Conservation (phyloP, 208 protist species). For the Blechomonas ayalai region DNA sequence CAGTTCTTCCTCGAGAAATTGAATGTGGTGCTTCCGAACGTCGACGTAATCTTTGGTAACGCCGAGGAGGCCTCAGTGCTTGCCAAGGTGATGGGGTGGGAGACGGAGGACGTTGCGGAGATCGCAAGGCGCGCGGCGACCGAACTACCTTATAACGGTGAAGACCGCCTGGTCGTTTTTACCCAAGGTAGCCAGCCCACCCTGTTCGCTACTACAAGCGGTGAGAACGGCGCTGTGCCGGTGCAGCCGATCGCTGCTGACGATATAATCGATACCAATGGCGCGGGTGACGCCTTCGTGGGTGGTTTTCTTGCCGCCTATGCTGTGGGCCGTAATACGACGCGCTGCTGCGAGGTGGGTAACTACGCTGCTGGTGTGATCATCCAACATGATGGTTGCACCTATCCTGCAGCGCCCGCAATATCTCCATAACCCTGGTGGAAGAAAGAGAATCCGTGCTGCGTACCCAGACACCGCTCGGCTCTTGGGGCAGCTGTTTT, state of each 20-base stretch:
- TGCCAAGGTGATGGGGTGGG: constrained; percentile 70
- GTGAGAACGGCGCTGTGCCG: constrained; percentile 20
- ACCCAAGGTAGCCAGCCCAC: constrained; percentile 91
- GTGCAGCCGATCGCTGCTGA: constrained; percentile 69
- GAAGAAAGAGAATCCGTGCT: too few species aligned
- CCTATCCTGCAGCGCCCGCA: constrained; percentile 77
- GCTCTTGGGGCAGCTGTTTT: not conserved
- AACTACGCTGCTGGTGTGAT: constrained; percentile 87
- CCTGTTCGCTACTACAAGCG: constrained; percentile 63
- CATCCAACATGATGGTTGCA: constrained; percentile 93
- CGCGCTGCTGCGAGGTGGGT: constrained; percentile 84
- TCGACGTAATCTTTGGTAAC: constrained; percentile 95
- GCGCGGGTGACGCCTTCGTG: constrained; percentile 97
- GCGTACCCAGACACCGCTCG: not conserved
- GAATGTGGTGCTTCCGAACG: constrained; percentile 83
- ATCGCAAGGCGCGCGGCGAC: constrained; percentile 72
- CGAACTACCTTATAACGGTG: constrained; percentile 81
- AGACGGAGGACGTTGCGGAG: constrained; percentile 54
- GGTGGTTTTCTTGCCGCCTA: constrained; percentile 95
- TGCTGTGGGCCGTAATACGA: constrained; percentile 41
- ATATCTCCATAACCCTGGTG: constrained; percentile 18
- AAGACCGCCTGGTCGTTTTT: constrained; percentile 89
- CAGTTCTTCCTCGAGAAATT: constrained; percentile 93
- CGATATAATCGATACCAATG: constrained; percentile 97
- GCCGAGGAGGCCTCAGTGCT: constrained; percentile 91